phyloP scores from a whole-genome alignment of 768 basidiomycete genomes.

The Multifurca ochricompacta region DNA sequence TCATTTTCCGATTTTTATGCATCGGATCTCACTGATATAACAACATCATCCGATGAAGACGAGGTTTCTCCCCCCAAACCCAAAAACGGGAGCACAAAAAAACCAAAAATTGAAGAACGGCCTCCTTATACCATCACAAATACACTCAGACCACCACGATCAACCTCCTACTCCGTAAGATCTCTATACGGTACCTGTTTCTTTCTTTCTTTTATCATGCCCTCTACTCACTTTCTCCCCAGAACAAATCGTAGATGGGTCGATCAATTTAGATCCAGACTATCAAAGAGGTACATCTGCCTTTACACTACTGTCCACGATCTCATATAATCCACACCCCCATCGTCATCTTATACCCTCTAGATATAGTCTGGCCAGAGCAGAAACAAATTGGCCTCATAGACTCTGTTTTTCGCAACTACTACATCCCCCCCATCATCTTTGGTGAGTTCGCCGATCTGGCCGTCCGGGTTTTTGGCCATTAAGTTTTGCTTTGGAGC shows the following conservation, averaged over 20 bases:
- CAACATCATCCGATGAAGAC: conserved; percentile 24
- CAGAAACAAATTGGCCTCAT: conserved; percentile 66
- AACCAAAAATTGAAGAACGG: background rate
- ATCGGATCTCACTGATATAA: conserved; percentile 27
- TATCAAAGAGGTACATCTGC: conserved; percentile 60
- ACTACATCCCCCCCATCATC: conserved; percentile 73
- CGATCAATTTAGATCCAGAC: conserved; percentile 67
- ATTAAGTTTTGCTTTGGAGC: conserved; percentile 29
- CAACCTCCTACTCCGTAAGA: conserved; percentile 28
- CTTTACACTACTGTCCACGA: too few species aligned
- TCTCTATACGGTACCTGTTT: conserved; percentile 26
- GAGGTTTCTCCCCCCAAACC: conserved; percentile 5
- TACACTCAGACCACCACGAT: conserved; percentile 22
- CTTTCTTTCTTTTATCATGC: background rate
- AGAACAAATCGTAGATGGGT: conserved; percentile 59
- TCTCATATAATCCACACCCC: background rate
- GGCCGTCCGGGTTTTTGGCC: background rate
- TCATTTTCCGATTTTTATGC: conserved; percentile 23
- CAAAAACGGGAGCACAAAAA: conserved; percentile 10
- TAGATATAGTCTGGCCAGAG: conserved; percentile 77
- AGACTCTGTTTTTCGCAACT: conserved; percentile 73
- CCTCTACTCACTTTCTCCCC: background rate
- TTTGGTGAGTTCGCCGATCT: conserved; percentile 40
- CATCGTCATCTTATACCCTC: background rate
- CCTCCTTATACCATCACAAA: conserved; percentile 16